Evolutionary conservation across 345 rosid genomes (phyloP), one percentile per base, ranked within the genome.

Genomic region (Sisymbrium irio): DNA sequence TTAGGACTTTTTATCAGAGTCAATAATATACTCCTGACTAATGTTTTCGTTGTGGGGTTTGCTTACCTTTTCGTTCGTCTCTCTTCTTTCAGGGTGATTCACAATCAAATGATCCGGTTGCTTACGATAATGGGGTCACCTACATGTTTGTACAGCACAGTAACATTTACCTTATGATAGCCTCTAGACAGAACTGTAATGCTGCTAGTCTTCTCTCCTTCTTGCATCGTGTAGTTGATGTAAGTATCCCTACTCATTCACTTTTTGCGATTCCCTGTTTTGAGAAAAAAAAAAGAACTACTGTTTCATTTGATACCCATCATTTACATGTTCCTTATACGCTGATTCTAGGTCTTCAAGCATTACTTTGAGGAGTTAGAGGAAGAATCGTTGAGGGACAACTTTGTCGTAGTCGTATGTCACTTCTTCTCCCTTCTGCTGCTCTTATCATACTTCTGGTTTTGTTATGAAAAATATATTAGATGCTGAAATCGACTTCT

Each of bases 341-440:
- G 3, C 60, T 67, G 60, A 18, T 20, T 67, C 17, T 60, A 78
- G 81, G 99, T 95, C 41, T 92, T 92, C 79, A 95, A 95, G 87
- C 99, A 95, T 83, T 95, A 95, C 79, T 95, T 95, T 47, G 98
- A 95, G 78, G 94, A 90, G 78, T 79, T 95, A 69, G 99, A 95
- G 59, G 99, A 95, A 82, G 99, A 95, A 79, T 95, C 99, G 0
- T 86, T 95, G 61, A 84, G 98, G 76, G 99, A 95, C 83, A 95
- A 95, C 84, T 95, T 95, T 75, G 99, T 95, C 50, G 97, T 95
- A 6, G 98, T 95, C 96, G 99, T 95, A 80, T 63, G 96, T 80
- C 8, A 44, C 13, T 30, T 9, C 71, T 67, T 70, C 64, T 49
- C 33, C 57, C n/a, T 39, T 47, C 3, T n/a, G n/a, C 40, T 32